Conservation (phyloP, 73 alveolate genomes). For the Paramecium sexaurelia region DNA sequence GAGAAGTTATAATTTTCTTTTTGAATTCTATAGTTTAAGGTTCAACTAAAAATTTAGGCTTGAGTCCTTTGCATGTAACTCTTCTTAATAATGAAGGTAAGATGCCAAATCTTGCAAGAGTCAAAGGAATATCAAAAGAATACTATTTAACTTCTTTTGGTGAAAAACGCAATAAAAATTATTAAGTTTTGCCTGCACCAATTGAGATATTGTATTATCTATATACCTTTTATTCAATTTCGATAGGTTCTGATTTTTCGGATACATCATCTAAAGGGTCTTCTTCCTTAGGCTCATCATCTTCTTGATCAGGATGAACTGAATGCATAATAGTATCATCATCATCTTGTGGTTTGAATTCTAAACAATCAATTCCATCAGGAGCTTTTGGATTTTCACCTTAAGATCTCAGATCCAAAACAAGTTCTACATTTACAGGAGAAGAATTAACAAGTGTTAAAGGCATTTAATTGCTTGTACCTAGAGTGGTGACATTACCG, state of each 20-base stretch:
- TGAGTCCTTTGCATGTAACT: conserved; percentile 88
- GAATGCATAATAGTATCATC: conserved; percentile 69
- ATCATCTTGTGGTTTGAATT: conserved; percentile 57
- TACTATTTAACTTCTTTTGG: conserved; percentile 66
- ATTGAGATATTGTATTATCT: conserved; percentile 52
- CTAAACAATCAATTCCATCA: conserved; percentile 65
- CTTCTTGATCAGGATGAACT: conserved; percentile 65
- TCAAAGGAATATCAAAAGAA: conserved; percentile 41
- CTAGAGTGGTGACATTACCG: conserved; percentile 91
- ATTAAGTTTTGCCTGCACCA: background rate
- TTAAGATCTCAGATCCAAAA: conserved; percentile 59
- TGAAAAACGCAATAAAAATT: conserved; percentile 35
- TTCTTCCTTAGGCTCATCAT: conserved; percentile 62
- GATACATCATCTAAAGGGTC: conserved; percentile 63
- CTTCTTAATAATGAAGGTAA: conserved; percentile 56
- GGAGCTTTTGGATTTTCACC: conserved; percentile 74
- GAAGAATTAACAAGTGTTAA: conserved; percentile 81
- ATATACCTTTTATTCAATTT: conserved; percentile 35
- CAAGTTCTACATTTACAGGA: conserved; percentile 84
- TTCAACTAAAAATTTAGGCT: conserved; percentile 89
- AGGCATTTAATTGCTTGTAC: conserved; percentile 88
- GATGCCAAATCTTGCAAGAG: conserved; percentile 55
- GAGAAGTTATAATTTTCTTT: conserved; percentile 86
- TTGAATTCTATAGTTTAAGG: conserved; percentile 83
- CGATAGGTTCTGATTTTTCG: conserved; percentile 53